A percentile compares a stretch with the other conserved stretches of the same genome.
Conservation (phyloP, 768 basidiomycete species). For the Xerocomus brunneocitrinus region DNA sequence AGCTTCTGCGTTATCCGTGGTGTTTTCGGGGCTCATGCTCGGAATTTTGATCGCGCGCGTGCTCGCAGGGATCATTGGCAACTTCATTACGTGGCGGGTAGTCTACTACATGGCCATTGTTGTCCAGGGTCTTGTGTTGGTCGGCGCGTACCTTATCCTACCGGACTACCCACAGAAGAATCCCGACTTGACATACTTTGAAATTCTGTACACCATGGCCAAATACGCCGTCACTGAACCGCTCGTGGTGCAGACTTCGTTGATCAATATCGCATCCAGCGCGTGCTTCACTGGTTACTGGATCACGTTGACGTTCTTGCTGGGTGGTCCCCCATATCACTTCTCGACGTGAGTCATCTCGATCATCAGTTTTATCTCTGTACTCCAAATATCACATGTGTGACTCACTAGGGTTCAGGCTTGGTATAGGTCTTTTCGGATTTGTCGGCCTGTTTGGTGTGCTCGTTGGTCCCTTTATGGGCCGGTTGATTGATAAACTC, state of each 20-base stretch:
- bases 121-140: conserved; percentile 54
- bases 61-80: conserved; percentile 67
- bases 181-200: conserved; percentile 54
- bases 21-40: conserved; percentile 62
- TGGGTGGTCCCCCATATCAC: conserved; percentile 70
- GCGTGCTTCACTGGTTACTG: conserved; percentile 61
- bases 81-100: conserved; percentile 69
- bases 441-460: conserved; percentile 72
- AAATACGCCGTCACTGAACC: conserved; percentile 77
- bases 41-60: conserved; percentile 75
- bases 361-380: background rate
- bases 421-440: conserved; percentile 69
- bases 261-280: conserved; percentile 56
- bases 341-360: conserved; percentile 55
- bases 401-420: conserved; percentile 23
- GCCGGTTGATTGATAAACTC: conserved; percentile 62
- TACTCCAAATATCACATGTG: background rate
- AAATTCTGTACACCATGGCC: conserved; percentile 72
- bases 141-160: conserved; percentile 58
- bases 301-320: conserved; percentile 79
- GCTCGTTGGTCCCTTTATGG: conserved; percentile 62
- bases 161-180: conserved; percentile 85
- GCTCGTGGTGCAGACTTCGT: conserved; percentile 59
- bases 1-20: conserved; percentile 72
- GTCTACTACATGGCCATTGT: conserved; percentile 78